Base-by-base conservation (phyloP, 176 grass and related monocot species). In the Aegilops tauschii region DNA sequence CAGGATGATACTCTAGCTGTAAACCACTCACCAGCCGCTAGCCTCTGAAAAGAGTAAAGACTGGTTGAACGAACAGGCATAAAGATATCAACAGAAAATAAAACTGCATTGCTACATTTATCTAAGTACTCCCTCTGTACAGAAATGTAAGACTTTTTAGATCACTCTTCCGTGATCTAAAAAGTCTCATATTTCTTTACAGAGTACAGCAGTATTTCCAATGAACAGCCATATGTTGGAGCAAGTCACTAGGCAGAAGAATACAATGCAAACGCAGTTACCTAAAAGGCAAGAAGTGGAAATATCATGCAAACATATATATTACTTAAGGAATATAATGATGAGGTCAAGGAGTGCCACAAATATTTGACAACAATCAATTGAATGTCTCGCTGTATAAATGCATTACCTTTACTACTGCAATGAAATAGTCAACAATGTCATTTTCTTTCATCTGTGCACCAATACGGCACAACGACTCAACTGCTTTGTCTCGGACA, bases 401-500 rank as follows among this genome's bases (percentile, higher is more conserved):
- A 85, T 3, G 12, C 20, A 54, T 44, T 82, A 98, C 95, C 95
- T 98, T 98, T 77, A 92, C 88, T 45, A 90, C 86, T 35, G 84
- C 92, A 27, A 91, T 78, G 23, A 98, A 95, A 84, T 88, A 95
- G 47, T 98, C 93, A 18, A 91, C 84, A 25, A 98, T 80, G 54
- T 98, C 96, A 45, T 56, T 98, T 92, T 95, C 93, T 71, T 95
- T 95, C 92, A 92, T 98, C 76, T 98, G 93, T 81, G 92, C 92
- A 82, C 93, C 96, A 85, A 98, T 95, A 4, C 93, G 89, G 54
- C 96, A 98, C 18, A 95, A 77, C 8, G 93, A 94, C 82, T 98
- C 96, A 1, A 98, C 93, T n/a, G 96, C 90, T 87, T 98, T 98
- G 56, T 98, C 96, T 59, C 96, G 89, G 28, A 98, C 96, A 59